Conservation (phyloP, 1,284 basidiomycete genomes). For the Anthracocystis setariae region DNA sequence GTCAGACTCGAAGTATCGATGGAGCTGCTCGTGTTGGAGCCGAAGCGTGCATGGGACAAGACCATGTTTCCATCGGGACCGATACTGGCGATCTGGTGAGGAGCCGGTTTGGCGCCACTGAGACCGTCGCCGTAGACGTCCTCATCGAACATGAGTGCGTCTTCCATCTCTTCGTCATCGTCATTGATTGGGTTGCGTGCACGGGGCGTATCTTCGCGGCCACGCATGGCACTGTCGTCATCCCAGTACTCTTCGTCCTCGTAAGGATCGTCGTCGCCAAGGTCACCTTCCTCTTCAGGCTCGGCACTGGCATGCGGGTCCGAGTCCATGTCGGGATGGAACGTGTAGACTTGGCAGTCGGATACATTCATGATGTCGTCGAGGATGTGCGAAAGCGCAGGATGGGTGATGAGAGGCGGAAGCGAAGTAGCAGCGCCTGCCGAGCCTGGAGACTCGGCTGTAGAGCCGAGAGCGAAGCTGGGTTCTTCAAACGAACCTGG, state of each 20-base stretch:
- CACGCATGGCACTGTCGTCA: constrained; percentile 45
- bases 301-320: constrained; percentile 82
- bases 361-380: constrained; percentile 88
- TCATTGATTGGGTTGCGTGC: constrained; percentile 24
- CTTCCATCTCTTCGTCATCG: constrained; percentile 50
- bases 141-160: constrained; percentile 66
- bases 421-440: constrained; percentile 22
- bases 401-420: constrained; percentile 71
- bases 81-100: constrained; percentile 35
- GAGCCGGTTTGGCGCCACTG: constrained; percentile 20
- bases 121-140: constrained; percentile 59
- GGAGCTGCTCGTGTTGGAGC: constrained; percentile 17
- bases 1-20: constrained; percentile 34
- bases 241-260: constrained; percentile 69
- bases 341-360: constrained; percentile 95
- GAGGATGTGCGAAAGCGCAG: constrained; percentile 84
- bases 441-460: constrained; percentile 26
- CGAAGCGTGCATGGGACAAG: constrained; percentile 23
- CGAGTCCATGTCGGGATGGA: constrained; percentile 90
- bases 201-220: constrained; percentile 45
- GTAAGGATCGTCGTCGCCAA: constrained; percentile 67
- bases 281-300: constrained; percentile 71
- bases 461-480: constrained; percentile 28
- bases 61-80: constrained; percentile 42
- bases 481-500: constrained; percentile 60